A percentile compares a stretch with the other conserved stretches of the same genome.
Evolutionary conservation across 2,329 filamentous ascomycete genomes (phyloP).

Genomic region (Phyllosticta paracitricarpa): DNA sequence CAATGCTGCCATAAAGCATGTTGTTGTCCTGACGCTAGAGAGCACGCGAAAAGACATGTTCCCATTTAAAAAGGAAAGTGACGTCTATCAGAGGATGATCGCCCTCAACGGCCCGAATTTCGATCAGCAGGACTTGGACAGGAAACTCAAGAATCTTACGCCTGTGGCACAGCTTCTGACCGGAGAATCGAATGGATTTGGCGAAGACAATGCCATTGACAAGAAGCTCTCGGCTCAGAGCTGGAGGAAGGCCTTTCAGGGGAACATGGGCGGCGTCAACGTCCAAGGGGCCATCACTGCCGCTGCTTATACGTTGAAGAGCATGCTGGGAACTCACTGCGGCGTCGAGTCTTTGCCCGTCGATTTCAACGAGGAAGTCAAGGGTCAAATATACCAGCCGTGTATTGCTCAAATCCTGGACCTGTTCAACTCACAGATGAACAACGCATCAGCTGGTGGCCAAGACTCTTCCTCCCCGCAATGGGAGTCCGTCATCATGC

Average conservation of each 20-base stretch:
- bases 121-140: constrained; percentile 19
- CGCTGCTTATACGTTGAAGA: constrained; percentile 31
- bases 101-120: constrained; percentile 16
- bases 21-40: constrained; percentile 31
- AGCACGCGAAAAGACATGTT: constrained; percentile 33
- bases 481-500: constrained; percentile 18
- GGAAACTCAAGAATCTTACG: constrained; percentile 21
- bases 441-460: background rate
- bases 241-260: background rate
- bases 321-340: constrained; percentile 29
- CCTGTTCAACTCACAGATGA: constrained; percentile 21
- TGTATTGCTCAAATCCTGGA: constrained; percentile 30
- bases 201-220: constrained; percentile 9
- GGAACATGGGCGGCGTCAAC: constrained; percentile 16
- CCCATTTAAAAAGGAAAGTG: constrained; percentile 26
- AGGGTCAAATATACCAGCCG: constrained; percentile 30
- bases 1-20: constrained; percentile 27
- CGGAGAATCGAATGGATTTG: constrained; percentile 26
- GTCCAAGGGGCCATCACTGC: constrained; percentile 28
- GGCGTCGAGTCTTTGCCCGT: constrained; percentile 31
- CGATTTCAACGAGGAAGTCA: constrained; percentile 30
- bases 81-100: constrained; percentile 23
- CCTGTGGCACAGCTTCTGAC: constrained; percentile 26
- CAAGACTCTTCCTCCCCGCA: constrained; percentile 4
- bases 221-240: background rate